Base-by-base conservation (phyloP, 306 rosid species). In the Coriaria nepalensis region DNA sequence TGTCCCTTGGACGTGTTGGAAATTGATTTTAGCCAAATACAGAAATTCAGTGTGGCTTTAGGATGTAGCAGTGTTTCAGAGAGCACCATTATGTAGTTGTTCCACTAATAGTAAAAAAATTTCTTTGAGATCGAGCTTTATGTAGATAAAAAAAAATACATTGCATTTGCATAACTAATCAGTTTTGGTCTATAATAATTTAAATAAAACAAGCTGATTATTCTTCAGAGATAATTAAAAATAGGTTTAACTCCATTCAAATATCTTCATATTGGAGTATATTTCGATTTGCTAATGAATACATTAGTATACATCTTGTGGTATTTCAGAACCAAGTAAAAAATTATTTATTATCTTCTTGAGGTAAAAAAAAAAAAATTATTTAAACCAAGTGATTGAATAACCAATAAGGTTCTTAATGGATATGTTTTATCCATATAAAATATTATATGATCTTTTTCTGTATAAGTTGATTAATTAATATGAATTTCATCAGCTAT, bases 141-240 rank as follows among this genome's bases (percentile, higher is more conserved):
- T 47, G 32, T 47, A 33, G 63, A 20, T 47, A 5, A 37, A 14
- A 57, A 6, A 57, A 9, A n/a, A 20, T 37, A 58, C 4, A 13
- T 6, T 15, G 11, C 9, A 38, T 48, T 9, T 47, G 40, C 49
- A 40, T 6, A 54, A 15, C 34, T 36, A 53, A 53, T 4, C 0
- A 38, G 4, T 5, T 37, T 0, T 37, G 11, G 29, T 5, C 10
- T 14, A 4, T 7, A 35, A 4, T 35, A 0, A 5, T 12, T 35
- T 55, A 29, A 11, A n/a, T 55, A 55, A 43, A 41, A 55, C 11
- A 54, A 54, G 4, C 33, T 0, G 0, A 40, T 20, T 2, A 6
- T 42, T 3, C 60, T 15, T 9, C 11, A 5, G 9, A 55, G 49
- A 6, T 55, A 41, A 12, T 11, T 12, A 5, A 40, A 3, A 42